Evolutionary conservation across 306 rosid species (phyloP), one percentile per base, ranked within the genome.

Genomic region (Senna siamea): DNA sequence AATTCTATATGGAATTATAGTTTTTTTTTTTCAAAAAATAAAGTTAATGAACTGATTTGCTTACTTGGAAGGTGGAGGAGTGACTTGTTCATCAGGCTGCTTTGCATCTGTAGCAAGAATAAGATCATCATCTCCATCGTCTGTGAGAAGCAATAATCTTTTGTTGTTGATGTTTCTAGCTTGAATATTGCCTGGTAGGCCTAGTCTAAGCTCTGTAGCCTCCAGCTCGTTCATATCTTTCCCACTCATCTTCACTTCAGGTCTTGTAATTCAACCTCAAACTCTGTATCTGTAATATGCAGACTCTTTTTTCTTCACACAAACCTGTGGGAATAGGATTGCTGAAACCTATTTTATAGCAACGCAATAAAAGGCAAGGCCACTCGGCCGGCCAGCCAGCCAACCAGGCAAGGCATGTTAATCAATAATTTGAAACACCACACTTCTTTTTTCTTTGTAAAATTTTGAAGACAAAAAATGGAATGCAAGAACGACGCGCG

Each of bases 191-290:
- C 76, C 85, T 2, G 79, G 88, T 1, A 81, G 61, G 12, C 88
- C 88, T 46, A 85, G 35, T 40, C 81, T 63, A 4, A 81, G 91
- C 91, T 84, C 88, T 6, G 88, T 87, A 7, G 88, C 91, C 35
- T 84, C 88, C 50, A 86, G 66, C 2, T 48, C 54, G 66, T 76
- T 86, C 44, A 86, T 78, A 23, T 83, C 78, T 35, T 64, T 79
- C 22, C 56, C 74, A 47, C 32, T 46, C 38, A 0, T 20, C 22
- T 18, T 40, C 62, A 20, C 35, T 13, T 12, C 48, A 43, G 2
- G 9, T 2, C n/a, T 2, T 12, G 0, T 2, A 43, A 12, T 10
- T 43, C 0, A 11, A 3, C 13, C 6, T 26, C 30, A 26, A 41
- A 10, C 47, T 41, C 0, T 41, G 47, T n/a, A n/a, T n/a, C n/a